These are phyloP conservation scores for Epichloe gansuensis DNA, from an alignment of 2,329 filamentous ascomycete species.

Conservation along the genomic window DNA sequence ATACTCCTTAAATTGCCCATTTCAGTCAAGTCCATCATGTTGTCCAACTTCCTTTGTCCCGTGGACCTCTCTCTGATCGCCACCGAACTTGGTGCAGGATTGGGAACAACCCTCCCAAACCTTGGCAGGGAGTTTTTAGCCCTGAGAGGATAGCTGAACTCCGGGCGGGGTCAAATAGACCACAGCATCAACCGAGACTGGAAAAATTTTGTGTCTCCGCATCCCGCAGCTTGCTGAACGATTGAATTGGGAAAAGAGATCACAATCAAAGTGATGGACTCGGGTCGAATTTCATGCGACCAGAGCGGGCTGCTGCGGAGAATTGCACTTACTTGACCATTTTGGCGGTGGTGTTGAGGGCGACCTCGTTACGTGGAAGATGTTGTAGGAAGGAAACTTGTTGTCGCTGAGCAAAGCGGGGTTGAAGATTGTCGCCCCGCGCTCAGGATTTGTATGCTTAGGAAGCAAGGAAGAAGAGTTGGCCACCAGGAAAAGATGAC, in stretches of 20 bases:
- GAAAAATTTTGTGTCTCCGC: neutral
- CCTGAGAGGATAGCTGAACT: constrained; percentile 6
- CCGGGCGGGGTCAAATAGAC: constrained; percentile 1
- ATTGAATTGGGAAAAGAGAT: constrained; percentile 2
- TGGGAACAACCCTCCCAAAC: too few species aligned
- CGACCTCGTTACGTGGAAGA: constrained; percentile 27
- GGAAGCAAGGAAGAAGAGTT: constrained; percentile 5
- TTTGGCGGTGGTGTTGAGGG: constrained; percentile 64
- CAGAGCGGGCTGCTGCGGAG: constrained; percentile 3
- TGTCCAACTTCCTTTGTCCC: too few species aligned
- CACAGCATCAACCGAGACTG: neutral
- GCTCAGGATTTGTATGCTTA: constrained; percentile 15
- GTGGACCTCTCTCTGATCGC: too few species aligned
- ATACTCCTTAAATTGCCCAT: neutral
- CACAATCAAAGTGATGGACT: neutral
- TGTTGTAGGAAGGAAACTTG: constrained; percentile 15
- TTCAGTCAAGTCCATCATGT: neutral
- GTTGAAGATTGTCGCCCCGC: constrained; percentile 32
- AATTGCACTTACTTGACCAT: constrained; percentile 92
- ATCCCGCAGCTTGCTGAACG: neutral
- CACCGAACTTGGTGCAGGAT: too few species aligned
- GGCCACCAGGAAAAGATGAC: constrained; percentile 5
- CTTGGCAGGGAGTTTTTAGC: neutral
- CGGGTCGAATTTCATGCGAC: neutral
- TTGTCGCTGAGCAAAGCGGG: constrained; percentile 27